Conservation (phyloP, 352 stramenopile genomes). For the Pythium dissotocum region DNA sequence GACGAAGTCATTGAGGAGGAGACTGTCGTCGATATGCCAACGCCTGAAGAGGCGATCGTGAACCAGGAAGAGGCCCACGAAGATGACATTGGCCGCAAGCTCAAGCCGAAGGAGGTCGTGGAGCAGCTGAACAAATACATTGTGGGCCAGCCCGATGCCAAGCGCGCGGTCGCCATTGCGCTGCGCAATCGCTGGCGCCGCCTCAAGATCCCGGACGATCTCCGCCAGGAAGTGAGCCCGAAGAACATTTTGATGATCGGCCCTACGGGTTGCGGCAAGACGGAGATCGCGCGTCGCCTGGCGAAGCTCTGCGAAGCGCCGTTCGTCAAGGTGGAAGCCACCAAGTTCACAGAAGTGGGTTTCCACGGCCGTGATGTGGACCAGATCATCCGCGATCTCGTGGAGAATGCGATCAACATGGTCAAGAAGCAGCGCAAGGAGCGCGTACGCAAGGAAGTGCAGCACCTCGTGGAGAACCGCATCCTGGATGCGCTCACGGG, state of each 20-base stretch:
- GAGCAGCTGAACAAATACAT: slow-evolving; percentile 97
- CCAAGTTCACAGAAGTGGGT: slow-evolving; percentile 99
- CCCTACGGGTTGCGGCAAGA: slow-evolving; percentile 98
- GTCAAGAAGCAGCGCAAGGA: slow-evolving; percentile 96
- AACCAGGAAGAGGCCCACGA: slow-evolving; percentile 35
- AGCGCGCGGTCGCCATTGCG: slow-evolving; percentile 97
- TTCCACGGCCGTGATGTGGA: slow-evolving; percentile 99
- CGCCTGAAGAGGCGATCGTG: slow-evolving; percentile 20
- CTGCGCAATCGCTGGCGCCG: slow-evolving; percentile 98
- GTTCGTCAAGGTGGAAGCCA: slow-evolving; percentile 98
- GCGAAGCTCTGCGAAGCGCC: slow-evolving; percentile 96
- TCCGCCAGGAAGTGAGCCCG: slow-evolving; percentile 93
- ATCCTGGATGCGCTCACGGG: slow-evolving; percentile 96
- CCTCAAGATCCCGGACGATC: slow-evolving; percentile 93
- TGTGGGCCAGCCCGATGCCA: slow-evolving; percentile 96
- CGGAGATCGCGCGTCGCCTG: slow-evolving; percentile 97
- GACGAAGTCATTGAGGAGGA: slow-evolving; percentile 12
- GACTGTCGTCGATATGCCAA: slow-evolving; percentile 11
- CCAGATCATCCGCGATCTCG: slow-evolving; percentile 98
- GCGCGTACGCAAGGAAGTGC: slow-evolving; percentile 90
- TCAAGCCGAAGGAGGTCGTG: slow-evolving; percentile 94
- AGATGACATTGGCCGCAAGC: slow-evolving; percentile 73
- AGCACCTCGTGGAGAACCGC: slow-evolving; percentile 92
- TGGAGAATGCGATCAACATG: slow-evolving; percentile 97
- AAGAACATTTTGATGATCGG: slow-evolving; percentile 99